Base-by-base conservation (phyloP, 2,329 filamentous ascomycete genomes). In the Zymoseptoria passerinii region DNA sequence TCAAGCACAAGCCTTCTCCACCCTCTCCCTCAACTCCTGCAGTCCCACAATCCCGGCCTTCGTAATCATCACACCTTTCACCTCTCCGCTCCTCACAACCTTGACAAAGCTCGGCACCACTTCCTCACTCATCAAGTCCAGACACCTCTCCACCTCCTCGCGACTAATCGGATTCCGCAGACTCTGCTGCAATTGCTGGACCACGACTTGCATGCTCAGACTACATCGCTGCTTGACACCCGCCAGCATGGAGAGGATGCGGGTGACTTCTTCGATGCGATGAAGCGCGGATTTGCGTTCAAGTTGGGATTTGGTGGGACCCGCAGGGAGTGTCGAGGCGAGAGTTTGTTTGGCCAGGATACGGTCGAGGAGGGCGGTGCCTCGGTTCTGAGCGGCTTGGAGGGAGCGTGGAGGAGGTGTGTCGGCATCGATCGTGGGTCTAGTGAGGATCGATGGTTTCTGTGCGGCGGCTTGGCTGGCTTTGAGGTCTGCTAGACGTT, bases 401-500 rank as follows among this genome's bases (percentile, higher is more conserved):
- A 71, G 69, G 27, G 75, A 73, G 58, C 74, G 52, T 40, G 54
- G 52, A 4, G 59, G 29, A 9, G 52, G 28, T 44, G 52, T 8
- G 7, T 53, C 23, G 19, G 50, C 18, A 55, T 50, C 63, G 58
- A 52, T 66, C 3, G n/a, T 16, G 13, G 35, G 35, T 16, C 35
- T 44, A 16, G 35, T 44, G 13, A 44, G 16, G 35, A 44, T 7
- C n/a, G 35, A 44, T 6, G 35, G 35, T 67, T 63, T 65, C 1
- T 68, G 71, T 63, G 59, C 61, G 63, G 59, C 61, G 27, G 65
- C 61, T 55, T 63, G 65, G 60, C 78, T 83, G 53, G 80, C 78
- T 71, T 86, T 89, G 65, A 92, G 77, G 53, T 87, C 84, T 58
- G 84, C 79, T n/a, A 92, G 77, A 7, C 85, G 81, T 59, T 81